These are phyloP conservation scores for Phlebopus sp. DNA, from an alignment of 1,284 basidiomycete genomes.

Conservation along the genomic window DNA sequence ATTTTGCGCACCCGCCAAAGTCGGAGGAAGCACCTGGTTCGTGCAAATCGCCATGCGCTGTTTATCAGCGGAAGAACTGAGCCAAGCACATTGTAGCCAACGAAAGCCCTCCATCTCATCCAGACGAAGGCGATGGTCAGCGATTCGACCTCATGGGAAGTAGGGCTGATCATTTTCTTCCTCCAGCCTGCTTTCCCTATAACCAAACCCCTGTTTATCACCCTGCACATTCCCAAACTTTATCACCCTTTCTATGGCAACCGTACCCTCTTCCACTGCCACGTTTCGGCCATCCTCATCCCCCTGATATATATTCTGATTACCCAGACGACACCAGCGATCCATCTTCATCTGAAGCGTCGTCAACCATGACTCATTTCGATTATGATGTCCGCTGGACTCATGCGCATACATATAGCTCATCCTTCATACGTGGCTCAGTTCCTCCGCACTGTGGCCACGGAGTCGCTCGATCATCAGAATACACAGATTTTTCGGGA, in stretches of 20 bases:
- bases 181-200: constrained; percentile 15
- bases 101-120: constrained; percentile 10
- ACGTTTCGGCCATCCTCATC: constrained; percentile 10
- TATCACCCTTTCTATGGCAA: constrained; percentile 26
- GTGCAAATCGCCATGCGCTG: constrained; percentile 1
- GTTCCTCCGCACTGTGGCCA: constrained; percentile 7
- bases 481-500: constrained; percentile 10
- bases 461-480: constrained; percentile 13
- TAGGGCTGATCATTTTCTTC: constrained; percentile 9
- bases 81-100: constrained; percentile 2
- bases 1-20: constrained; percentile 20
- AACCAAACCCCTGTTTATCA: constrained; percentile 21
- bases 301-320: constrained; percentile 9
- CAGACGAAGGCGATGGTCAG: constrained; percentile 19
- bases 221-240: constrained; percentile 13
- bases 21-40: constrained; percentile 14
- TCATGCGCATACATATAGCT: constrained; percentile 6
- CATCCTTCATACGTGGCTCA: background rate
- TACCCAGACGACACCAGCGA: constrained; percentile 27
- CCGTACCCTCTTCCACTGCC: constrained; percentile 16
- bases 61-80: no score
- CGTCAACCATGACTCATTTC: constrained; percentile 11
- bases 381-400: constrained; percentile 11
- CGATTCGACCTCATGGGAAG: background rate
- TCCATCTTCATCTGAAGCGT: constrained; percentile 27